Conservation (phyloP, 2,329 filamentous ascomycete species). For the Ophiocordyceps robertsii region DNA sequence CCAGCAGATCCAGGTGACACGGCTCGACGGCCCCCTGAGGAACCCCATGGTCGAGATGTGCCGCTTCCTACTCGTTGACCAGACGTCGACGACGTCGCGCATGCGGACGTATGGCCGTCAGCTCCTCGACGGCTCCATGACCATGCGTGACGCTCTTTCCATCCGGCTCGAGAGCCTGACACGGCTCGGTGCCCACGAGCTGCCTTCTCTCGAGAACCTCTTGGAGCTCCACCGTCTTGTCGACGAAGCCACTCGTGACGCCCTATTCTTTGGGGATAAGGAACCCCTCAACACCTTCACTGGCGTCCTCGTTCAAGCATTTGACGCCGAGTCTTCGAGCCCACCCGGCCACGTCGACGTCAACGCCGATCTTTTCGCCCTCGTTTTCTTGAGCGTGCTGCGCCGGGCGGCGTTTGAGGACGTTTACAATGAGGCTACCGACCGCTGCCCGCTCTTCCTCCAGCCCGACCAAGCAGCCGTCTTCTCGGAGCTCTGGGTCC, state of each 20-base stretch:
- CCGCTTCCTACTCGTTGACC: constrained; percentile 12
- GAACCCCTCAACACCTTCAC: constrained; percentile 21
- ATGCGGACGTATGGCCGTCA: constrained; percentile 12
- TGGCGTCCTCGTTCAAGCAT: constrained; percentile 20
- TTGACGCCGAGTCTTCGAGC: constrained; percentile 8
- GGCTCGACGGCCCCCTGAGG: constrained; percentile 10
- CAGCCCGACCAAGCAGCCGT: constrained; percentile 50
- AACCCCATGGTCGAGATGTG: constrained; percentile 13
- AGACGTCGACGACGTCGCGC: constrained; percentile 12
- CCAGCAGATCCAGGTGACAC: constrained; percentile 15
- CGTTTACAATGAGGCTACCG: constrained; percentile 48
- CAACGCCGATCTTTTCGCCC: constrained; percentile 38
- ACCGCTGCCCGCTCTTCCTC: constrained; percentile 47
- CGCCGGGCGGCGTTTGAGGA: constrained; percentile 45
- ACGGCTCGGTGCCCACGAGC: constrained; percentile 10
- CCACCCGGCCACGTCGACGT: constrained; percentile 22
- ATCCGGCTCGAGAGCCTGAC: constrained; percentile 12
- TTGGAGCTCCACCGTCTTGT: constrained; percentile 11
- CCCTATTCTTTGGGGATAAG: constrained; percentile 15
- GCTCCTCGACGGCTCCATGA: constrained; percentile 11
- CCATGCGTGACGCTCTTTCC: constrained; percentile 13
- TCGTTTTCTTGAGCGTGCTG: constrained; percentile 43
- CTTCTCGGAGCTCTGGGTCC: constrained; percentile 49
- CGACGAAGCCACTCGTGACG: constrained; percentile 12
- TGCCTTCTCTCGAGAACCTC: constrained; percentile 10